Evolutionary conservation across 2,329 filamentous ascomycete genomes (phyloP).

Genomic region (Exophiala oligosperma): DNA sequence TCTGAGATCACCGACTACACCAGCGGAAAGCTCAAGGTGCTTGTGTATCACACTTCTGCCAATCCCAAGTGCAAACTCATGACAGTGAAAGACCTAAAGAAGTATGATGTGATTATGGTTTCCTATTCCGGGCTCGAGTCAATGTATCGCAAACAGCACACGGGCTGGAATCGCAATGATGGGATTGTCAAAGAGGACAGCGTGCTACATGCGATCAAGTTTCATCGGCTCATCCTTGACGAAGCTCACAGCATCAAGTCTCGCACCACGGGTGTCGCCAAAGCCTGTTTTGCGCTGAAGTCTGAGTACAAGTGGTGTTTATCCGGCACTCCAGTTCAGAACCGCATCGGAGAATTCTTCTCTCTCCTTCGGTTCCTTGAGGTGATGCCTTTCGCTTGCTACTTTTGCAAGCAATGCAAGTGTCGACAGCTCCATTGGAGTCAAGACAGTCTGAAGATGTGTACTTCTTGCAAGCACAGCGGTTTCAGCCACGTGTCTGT

Average conservation of each 20-base stretch:
- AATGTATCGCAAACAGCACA: slow-evolving; percentile 86
- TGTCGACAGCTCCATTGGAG: slow-evolving; percentile 84
- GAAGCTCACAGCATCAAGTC: slow-evolving; percentile 89
- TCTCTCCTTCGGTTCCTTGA: slow-evolving; percentile 90
- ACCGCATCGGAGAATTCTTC: slow-evolving; percentile 96
- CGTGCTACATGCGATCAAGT: slow-evolving; percentile 79
- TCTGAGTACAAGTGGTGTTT: slow-evolving; percentile 93
- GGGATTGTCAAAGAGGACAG: slow-evolving; percentile 77
- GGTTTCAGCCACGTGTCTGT: slow-evolving; percentile 72
- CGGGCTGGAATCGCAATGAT: slow-evolving; percentile 80
- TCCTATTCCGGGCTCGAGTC: slow-evolving; percentile 83
- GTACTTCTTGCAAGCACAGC: slow-evolving; percentile 67
- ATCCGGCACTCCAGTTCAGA: slow-evolving; percentile 92
- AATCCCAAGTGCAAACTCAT: slow-evolving; percentile 80
- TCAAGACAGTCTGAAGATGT: slow-evolving; percentile 70
- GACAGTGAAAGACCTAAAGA: slow-evolving; percentile 70
- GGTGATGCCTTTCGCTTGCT: slow-evolving; percentile 83
- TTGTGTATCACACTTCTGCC: slow-evolving; percentile 79
- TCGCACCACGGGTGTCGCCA: slow-evolving; percentile 86
- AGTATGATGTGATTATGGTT: slow-evolving; percentile 93
- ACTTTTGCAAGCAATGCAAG: slow-evolving; percentile 84
- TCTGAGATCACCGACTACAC: slow-evolving; percentile 79
- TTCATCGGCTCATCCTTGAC: slow-evolving; percentile 89
- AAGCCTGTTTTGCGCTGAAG: slow-evolving; percentile 88
- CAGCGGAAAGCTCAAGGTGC: slow-evolving; percentile 82